These are phyloP conservation scores for Omphalea diandra DNA, from an alignment of 441 rosid genomes.

Conservation along the genomic window DNA sequence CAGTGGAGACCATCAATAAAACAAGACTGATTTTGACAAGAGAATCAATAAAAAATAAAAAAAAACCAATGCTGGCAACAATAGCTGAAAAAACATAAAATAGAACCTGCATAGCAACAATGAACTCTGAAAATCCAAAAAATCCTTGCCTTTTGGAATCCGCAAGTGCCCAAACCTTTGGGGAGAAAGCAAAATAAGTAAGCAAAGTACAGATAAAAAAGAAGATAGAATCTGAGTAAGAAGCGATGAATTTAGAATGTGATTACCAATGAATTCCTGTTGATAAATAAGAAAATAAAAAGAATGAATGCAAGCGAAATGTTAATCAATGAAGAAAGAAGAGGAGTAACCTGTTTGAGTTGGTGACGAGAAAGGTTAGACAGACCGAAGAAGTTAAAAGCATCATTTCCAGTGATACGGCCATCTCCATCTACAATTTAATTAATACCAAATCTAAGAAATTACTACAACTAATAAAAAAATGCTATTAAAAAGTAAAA, in stretches of 20 bases:
- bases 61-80: background rate
- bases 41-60: background rate
- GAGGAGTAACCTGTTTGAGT: slow-evolving; percentile 66
- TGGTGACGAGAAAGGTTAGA: slow-evolving; percentile 77
- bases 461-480: background rate
- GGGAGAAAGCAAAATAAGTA: background rate
- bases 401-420: slow-evolving; percentile 71
- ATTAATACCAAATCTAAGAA: background rate
- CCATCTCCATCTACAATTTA: slow-evolving; percentile 63
- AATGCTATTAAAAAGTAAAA: too few relatives aligned
- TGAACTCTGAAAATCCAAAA: slow-evolving; percentile 68
- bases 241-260: too few relatives aligned
- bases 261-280: too few relatives aligned
- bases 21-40: slow-evolving; percentile 7
- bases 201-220: too few relatives aligned
- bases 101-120: slow-evolving; percentile 73
- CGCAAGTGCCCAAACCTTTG: slow-evolving; percentile 78
- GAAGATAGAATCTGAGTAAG: too few relatives aligned
- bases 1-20: slow-evolving; percentile 3
- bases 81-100: background rate
- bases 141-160: slow-evolving; percentile 82
- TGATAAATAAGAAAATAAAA: too few relatives aligned
- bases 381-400: slow-evolving; percentile 69
- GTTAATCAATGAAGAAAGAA: background rate
- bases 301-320: too few relatives aligned